A percentile compares a stretch with the other conserved stretches of the same genome.
Evolutionary conservation across 2,329 filamentous ascomycete genomes (phyloP).

Genomic region (Orbilia ellipsospora): DNA sequence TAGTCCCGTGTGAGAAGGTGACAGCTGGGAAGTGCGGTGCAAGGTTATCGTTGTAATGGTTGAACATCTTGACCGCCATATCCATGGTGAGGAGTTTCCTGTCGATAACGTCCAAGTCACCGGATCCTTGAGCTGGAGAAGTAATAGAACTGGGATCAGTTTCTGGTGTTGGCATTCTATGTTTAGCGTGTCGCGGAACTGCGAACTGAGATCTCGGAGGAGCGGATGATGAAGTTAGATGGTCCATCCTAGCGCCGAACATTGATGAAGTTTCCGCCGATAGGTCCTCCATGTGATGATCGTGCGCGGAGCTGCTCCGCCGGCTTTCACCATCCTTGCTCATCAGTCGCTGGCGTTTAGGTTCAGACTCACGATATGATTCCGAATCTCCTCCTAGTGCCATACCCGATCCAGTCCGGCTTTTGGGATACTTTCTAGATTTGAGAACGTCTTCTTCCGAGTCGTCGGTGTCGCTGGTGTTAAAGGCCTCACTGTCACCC

Average conservation of each 20-base stretch:
- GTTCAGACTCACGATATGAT: slow-evolving; percentile 52
- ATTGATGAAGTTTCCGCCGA: slow-evolving; percentile 70
- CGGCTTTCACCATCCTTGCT: slow-evolving; percentile 44
- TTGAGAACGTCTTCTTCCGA: slow-evolving; percentile 39
- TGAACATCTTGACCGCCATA: slow-evolving; percentile 66
- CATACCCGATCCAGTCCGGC: slow-evolving; percentile 27
- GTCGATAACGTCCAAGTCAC: slow-evolving; percentile 64
- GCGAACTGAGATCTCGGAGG: slow-evolving; percentile 51
- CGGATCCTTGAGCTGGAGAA: slow-evolving; percentile 51
- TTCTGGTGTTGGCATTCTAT: slow-evolving; percentile 53
- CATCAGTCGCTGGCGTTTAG: slow-evolving; percentile 56
- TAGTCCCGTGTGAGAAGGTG: slow-evolving; percentile 57
- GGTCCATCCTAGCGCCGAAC: slow-evolving; percentile 43
- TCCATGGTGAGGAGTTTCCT: slow-evolving; percentile 67
- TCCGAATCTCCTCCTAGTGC: slow-evolving; percentile 26
- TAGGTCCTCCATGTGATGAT: slow-evolving; percentile 78
- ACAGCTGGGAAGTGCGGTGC: slow-evolving; percentile 58
- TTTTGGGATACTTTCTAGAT: slow-evolving; percentile 35
- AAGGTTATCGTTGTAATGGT: slow-evolving; percentile 58
- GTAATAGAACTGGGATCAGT: slow-evolving; percentile 54
- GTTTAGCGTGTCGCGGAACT: slow-evolving; percentile 58
- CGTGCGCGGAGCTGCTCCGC: slow-evolving; percentile 66
- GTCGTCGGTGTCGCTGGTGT: slow-evolving; percentile 37
- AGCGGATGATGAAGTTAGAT: slow-evolving; percentile 50
- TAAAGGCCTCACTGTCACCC: slow-evolving; percentile 35